Evolutionary conservation across 192 early-diverging fungal genomes (phyloP).

Genomic region (Mortierella antarctica): DNA sequence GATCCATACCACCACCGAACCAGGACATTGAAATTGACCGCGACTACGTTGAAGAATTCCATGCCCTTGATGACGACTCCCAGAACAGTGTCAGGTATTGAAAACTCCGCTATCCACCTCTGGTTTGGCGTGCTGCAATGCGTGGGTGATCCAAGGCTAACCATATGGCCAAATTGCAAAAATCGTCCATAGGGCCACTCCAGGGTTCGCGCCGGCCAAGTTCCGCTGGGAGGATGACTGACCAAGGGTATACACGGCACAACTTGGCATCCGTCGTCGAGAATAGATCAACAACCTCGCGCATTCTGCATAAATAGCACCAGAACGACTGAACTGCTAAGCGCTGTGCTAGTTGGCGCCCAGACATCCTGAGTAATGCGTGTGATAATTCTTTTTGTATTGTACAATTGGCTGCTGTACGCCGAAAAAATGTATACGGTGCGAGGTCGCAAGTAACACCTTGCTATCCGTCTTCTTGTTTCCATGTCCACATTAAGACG

Average conservation of each 20-base stretch:
- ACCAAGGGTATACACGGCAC: not conserved
- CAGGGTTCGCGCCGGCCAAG: constrained; percentile 46
- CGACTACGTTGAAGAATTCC: constrained; percentile 9
- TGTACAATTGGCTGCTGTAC: constrained; percentile 8
- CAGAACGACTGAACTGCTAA: too few species aligned
- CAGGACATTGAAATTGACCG: constrained; percentile 5
- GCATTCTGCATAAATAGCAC: too few species aligned
- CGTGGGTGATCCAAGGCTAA: too few species aligned
- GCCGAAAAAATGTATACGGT: too few species aligned
- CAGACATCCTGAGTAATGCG: not conserved
- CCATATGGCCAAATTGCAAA: too few species aligned
- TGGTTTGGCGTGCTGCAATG: not conserved
- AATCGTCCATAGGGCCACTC: constrained; percentile 8
- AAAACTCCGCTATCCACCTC: too few species aligned
- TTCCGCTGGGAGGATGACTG: not conserved
- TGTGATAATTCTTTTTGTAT: not conserved
- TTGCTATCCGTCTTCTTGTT: not conserved
- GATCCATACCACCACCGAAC: not conserved
- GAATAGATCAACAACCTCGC: too few species aligned
- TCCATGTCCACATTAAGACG: not conserved
- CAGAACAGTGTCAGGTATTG: not conserved
- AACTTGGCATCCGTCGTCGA: too few species aligned
- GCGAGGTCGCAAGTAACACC: not conserved
- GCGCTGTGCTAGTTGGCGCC: too few species aligned
- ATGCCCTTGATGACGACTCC: constrained; percentile 1